These are phyloP conservation scores for Neopestalotiopsis clavispora DNA, from an alignment of 2,329 filamentous ascomycete genomes.

Conservation along the genomic window DNA sequence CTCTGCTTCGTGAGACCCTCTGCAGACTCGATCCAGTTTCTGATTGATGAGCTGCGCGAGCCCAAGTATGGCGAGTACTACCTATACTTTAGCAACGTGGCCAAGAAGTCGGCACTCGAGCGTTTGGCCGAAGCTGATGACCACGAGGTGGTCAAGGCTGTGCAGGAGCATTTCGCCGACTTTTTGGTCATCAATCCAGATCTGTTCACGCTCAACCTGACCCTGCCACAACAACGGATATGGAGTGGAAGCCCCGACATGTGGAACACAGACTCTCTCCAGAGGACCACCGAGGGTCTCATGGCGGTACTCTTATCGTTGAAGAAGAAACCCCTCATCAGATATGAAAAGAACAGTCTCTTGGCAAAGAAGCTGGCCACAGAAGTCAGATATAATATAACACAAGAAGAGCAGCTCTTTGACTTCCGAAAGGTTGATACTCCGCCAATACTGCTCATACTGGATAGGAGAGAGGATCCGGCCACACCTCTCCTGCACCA, in stretches of 20 bases:
- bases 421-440: constrained; percentile 96
- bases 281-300: constrained; percentile 85
- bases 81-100: constrained; percentile 96
- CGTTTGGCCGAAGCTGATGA: constrained; percentile 95
- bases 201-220: constrained; percentile 80
- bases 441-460: constrained; percentile 85
- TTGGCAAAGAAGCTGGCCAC: constrained; percentile 91
- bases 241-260: constrained; percentile 83
- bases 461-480: constrained; percentile 92
- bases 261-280: constrained; percentile 90
- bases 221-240: constrained; percentile 74
- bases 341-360: constrained; percentile 90
- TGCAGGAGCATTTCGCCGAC: constrained; percentile 97
- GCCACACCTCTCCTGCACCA: constrained; percentile 93
- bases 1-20: constrained; percentile 93
- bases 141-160: constrained; percentile 91
- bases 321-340: constrained; percentile 95
- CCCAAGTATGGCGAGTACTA: constrained; percentile 98
- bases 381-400: constrained; percentile 90
- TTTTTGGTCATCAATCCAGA: constrained; percentile 96
- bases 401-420: constrained; percentile 94
- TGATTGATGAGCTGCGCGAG: constrained; percentile 94
- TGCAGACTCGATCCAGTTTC: constrained; percentile 86
- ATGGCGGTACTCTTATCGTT: constrained; percentile 83
- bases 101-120: constrained; percentile 95